Percentiles rank a stretch among this genome's conserved stretches.
Conservation (phyloP, 2,329 filamentous ascomycete species). For the Myriosclerotinia duriaeana region DNA sequence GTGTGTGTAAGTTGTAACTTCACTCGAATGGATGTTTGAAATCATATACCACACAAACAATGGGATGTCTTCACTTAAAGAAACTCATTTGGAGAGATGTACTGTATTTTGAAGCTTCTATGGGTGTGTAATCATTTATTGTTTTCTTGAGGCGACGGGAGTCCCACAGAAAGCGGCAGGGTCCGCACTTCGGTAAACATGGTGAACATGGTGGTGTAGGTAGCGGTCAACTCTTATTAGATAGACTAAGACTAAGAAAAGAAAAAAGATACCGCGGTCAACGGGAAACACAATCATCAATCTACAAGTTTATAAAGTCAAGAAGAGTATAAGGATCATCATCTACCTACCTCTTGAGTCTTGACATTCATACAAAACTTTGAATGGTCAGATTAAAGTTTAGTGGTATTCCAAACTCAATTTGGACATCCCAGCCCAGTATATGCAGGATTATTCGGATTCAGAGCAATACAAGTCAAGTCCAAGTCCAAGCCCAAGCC, state of each 20-base stretch:
- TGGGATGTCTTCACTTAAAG: neutral
- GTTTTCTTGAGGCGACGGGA: neutral
- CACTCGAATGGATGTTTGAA: neutral
- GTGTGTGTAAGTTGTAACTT: neutral
- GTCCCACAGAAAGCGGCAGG: constrained; percentile 10
- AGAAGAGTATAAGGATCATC: neutral
- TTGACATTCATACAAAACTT: neutral
- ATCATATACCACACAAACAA: neutral
- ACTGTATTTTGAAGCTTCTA: neutral
- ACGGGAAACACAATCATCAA: constrained; percentile 3
- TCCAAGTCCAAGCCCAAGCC: neutral
- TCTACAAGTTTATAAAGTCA: neutral
- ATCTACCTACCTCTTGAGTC: no score
- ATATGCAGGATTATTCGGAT: neutral
- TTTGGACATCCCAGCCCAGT: neutral
- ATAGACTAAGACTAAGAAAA: no score
- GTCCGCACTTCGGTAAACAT: neutral
- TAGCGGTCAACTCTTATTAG: no score
- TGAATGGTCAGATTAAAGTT: constrained; percentile 1
- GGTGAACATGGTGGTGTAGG: neutral
- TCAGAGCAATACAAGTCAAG: neutral
- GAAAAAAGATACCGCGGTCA: constrained; percentile 13
- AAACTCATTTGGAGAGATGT: neutral
- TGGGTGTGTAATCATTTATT: no score
- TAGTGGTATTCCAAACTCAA: constrained; percentile 1